phyloP scores from a whole-genome alignment of 768 basidiomycete species.

The Lactifluus pinguis region DNA sequence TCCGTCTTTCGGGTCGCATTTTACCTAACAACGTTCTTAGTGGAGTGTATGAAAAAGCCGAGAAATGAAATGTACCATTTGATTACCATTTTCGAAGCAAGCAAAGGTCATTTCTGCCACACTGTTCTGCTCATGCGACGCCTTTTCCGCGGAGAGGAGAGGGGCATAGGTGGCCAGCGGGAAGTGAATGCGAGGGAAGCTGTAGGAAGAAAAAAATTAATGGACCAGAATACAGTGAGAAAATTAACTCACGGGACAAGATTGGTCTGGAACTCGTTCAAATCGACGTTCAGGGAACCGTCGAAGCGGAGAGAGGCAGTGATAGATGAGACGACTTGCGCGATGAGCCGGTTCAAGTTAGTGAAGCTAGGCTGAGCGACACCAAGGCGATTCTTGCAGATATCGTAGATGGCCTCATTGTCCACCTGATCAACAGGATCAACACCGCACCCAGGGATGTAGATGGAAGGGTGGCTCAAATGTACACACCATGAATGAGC shows the following conservation, averaged over 20 bases:
- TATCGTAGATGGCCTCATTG: constrained; percentile 99
- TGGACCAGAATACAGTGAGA: not conserved
- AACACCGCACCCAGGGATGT: not conserved
- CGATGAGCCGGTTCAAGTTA: constrained; percentile 94
- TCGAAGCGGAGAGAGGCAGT: constrained; percentile 97
- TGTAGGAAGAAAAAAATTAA: constrained; percentile 23
- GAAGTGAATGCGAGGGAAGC: constrained; percentile 98
- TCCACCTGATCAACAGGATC: constrained; percentile 55
- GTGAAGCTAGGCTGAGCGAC: constrained; percentile 81
- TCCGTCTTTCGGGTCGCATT: constrained; percentile 94
- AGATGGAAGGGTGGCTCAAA: not conserved
- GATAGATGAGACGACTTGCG: constrained; percentile 96
- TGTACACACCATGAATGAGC: constrained; percentile 86
- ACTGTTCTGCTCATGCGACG: constrained; percentile 92
- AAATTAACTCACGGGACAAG: constrained; percentile 73
- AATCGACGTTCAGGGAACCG: constrained; percentile 93
- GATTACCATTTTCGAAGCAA: constrained; percentile 94
- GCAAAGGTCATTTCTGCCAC: constrained; percentile 98
- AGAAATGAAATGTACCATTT: constrained; percentile 50
- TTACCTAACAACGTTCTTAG: constrained; percentile 30
- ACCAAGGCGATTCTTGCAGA: constrained; percentile 92
- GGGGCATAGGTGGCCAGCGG: constrained; percentile 95
- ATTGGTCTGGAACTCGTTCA: constrained; percentile 99
- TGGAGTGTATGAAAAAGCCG: not conserved
- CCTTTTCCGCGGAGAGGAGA: constrained; percentile 91